Conservation (phyloP, 2,329 filamentous ascomycete genomes). For the Trichoderma simmonsii region DNA sequence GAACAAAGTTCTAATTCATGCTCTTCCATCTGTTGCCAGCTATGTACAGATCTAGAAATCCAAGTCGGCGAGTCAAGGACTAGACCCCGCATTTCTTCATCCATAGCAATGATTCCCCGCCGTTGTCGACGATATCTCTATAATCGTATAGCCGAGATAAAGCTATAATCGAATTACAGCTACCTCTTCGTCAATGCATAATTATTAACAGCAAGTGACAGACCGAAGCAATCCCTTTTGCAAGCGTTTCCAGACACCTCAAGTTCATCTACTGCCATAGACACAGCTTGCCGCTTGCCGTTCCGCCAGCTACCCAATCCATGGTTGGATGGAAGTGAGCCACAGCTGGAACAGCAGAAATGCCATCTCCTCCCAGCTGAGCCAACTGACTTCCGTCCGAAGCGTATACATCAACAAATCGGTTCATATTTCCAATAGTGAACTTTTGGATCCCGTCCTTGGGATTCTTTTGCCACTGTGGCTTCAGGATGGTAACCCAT, state of each 20-base stretch:
- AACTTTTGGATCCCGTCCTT: slow-evolving; percentile 80
- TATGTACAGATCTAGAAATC: neutral
- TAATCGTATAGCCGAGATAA: neutral
- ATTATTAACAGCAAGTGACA: neutral
- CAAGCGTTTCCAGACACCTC: neutral
- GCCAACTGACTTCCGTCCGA: slow-evolving; percentile 81
- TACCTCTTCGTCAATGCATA: neutral
- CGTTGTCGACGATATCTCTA: neutral
- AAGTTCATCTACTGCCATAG: slow-evolving; percentile 68
- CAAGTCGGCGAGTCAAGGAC: neutral
- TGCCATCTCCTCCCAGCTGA: slow-evolving; percentile 81
- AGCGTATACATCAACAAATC: slow-evolving; percentile 89
- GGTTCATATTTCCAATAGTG: slow-evolving; percentile 94
- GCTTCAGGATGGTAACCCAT: slow-evolving; percentile 83
- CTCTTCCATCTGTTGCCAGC: neutral
- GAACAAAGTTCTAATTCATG: neutral
- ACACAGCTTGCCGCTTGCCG: slow-evolving; percentile 86
- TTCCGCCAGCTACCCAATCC: slow-evolving; percentile 92
- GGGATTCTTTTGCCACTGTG: slow-evolving; percentile 82
- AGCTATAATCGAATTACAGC: neutral
- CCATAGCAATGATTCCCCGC: neutral
- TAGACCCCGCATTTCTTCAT: neutral
- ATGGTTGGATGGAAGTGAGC: slow-evolving; percentile 82
- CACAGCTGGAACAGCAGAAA: slow-evolving; percentile 91
- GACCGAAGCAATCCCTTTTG: neutral